Evolutionary conservation across 805 yeast genomes (phyloP), one percentile per base, ranked within the genome.

Genomic region (Yamadazyma laniorum): DNA sequence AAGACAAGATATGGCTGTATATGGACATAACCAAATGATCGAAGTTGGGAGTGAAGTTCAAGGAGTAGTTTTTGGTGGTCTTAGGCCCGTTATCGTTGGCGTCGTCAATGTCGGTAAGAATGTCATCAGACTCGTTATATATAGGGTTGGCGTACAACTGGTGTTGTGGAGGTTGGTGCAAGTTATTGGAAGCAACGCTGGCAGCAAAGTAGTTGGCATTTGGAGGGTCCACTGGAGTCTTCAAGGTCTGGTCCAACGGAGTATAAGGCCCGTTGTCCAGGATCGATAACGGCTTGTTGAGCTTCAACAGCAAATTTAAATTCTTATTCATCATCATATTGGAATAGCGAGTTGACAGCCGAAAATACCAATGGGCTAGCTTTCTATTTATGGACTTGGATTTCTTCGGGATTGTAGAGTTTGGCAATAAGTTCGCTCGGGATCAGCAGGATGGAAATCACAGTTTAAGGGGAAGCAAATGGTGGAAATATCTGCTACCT

Each of bases 201-300:
- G 21, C 28, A 18, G 26, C 34, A 22, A 34, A 41, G 35, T 32
- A 34, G 40, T 23, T 35, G 28, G 32, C 28, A 13, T 34, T 40
- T 26, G 63, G 59, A 12, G 55, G 54, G 34, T 65, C 72, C 18
- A 62, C 41, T 3, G 74, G 74, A 5, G 74, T 68, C 29, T 47
- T 54, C 29, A 66, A 49, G 0, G 73, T 68, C 45, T 67, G 73
- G 25, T 68, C 74, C 32, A 65, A 50, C n/a, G 74, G 74, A 3
- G 74, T 68, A 45, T 51, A 63, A n/a, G 74, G 74, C 7, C 56
- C 61, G 34, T 47, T 34, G 6, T 51, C 58, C 29, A 34, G 45
- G 8, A 43, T 30, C 13, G 50, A 49, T 32, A 59, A 50, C 15
- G 63, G 47, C 44, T 59, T 57, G 53, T 58, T 63, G 18, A 65